Evolutionary conservation across 2,329 filamentous ascomycete species (phyloP).

Genomic region (Ascochyta viciae-villosae): DNA sequence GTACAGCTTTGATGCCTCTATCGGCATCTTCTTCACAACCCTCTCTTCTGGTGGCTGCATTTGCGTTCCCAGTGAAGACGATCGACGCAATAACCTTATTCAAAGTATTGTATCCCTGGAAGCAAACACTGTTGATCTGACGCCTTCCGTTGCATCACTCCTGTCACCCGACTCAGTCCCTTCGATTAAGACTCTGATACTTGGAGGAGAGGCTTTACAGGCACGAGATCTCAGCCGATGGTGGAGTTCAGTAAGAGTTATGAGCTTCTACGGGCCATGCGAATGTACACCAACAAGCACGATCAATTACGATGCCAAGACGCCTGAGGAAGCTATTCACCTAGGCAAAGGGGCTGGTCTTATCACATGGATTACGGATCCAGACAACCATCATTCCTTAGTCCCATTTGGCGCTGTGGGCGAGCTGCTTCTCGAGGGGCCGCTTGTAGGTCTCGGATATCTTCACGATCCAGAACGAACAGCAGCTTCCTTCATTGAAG

Average conservation of each 20-base stretch:
- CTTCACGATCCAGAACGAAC: slow-evolving; percentile 18
- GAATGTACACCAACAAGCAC: background rate
- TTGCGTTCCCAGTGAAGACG: background rate
- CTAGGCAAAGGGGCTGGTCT: slow-evolving; percentile 51
- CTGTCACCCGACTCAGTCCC: no score
- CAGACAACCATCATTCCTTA: background rate
- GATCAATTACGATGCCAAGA: slow-evolving; percentile 26
- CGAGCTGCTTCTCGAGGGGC: slow-evolving; percentile 65
- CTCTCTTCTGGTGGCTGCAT: background rate
- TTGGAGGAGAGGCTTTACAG: no score
- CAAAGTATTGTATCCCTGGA: background rate
- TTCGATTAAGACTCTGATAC: no score
- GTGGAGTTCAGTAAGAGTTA: no score
- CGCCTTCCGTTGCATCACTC: no score
- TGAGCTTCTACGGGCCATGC: no score
- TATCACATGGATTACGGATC: slow-evolving; percentile 49
- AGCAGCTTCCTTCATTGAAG: slow-evolving; percentile 24
- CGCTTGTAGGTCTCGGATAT: slow-evolving; percentile 41
- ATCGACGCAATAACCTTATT: background rate
- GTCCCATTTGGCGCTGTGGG: slow-evolving; percentile 23
- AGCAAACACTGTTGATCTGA: no score
- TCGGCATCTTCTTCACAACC: background rate
- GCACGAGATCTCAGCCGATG: no score
- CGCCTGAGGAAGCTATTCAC: slow-evolving; percentile 57
- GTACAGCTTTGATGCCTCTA: background rate